Evolutionary conservation across 768 basidiomycete species (phyloP).

Genomic region (Wakefieldia striispora): DNA sequence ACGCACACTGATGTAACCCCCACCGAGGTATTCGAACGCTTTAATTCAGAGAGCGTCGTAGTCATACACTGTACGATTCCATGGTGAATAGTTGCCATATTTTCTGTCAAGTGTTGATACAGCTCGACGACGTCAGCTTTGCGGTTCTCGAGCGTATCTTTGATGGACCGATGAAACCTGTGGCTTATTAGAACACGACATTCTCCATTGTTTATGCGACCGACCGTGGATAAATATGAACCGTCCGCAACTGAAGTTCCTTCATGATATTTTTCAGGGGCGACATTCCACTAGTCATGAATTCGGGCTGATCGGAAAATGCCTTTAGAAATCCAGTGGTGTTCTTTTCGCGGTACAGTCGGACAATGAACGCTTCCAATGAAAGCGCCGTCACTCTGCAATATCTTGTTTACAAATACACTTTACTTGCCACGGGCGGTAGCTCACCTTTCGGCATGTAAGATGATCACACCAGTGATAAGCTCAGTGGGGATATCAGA

Average conservation of each 20-base stretch:
- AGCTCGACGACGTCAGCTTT: conserved; percentile 92
- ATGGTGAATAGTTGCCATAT: conserved; percentile 91
- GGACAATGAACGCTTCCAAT: conserved; percentile 89
- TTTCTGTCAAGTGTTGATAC: conserved; percentile 77
- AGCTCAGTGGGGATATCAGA: conserved; percentile 79
- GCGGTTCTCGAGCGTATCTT: conserved; percentile 75
- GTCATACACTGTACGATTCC: conserved; percentile 95
- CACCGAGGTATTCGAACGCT: conserved; percentile 78
- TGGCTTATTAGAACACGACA: not conserved
- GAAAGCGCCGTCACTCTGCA: conserved; percentile 78
- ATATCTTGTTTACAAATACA: not conserved
- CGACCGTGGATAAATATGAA: conserved; percentile 90
- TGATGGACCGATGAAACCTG: conserved; percentile 90
- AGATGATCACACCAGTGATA: conserved; percentile 84
- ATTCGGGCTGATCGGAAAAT: conserved; percentile 95
- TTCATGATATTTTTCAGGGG: conserved; percentile 92
- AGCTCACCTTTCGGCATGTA: conserved; percentile 86
- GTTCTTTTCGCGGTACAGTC: conserved; percentile 89
- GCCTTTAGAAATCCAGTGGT: conserved; percentile 91
- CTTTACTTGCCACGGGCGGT: not conserved
- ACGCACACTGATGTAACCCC: conserved; percentile 5
- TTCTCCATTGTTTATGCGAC: conserved; percentile 1
- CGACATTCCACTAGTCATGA: conserved; percentile 88
- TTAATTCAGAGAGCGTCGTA: conserved; percentile 83
- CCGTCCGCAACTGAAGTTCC: conserved; percentile 84